These are phyloP conservation scores for Somion occarium DNA, from an alignment of 1,284 basidiomycete species.

Conservation along the genomic window DNA sequence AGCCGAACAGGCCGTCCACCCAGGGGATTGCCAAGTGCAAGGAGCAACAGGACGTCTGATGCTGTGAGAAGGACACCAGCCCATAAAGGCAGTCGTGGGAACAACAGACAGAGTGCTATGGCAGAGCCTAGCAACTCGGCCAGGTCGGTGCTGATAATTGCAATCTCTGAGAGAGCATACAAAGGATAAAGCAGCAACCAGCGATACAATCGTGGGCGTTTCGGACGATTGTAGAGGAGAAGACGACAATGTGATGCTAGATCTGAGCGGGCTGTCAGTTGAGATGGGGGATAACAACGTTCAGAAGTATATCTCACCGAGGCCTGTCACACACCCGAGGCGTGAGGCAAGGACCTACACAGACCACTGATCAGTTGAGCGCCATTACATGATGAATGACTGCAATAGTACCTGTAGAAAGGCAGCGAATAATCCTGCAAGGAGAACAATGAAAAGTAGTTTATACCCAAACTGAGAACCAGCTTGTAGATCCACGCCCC, in stretches of 20 bases:
- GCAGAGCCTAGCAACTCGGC: slow-evolving; percentile 78
- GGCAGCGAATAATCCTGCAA: slow-evolving; percentile 82
- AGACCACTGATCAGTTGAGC: not conserved
- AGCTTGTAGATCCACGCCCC: slow-evolving; percentile 73
- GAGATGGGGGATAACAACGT: slow-evolving; percentile 1
- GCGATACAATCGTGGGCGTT: slow-evolving; percentile 55
- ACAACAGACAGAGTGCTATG: slow-evolving; percentile 77
- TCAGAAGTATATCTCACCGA: slow-evolving; percentile 35
- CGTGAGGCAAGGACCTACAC: slow-evolving; percentile 53
- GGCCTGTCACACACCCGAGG: slow-evolving; percentile 66
- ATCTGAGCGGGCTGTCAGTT: slow-evolving; percentile 34
- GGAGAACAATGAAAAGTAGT: slow-evolving; percentile 80
- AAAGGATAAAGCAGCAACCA: slow-evolving; percentile 69
- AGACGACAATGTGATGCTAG: slow-evolving; percentile 73
- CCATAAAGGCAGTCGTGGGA: slow-evolving; percentile 77
- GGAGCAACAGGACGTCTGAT: slow-evolving; percentile 77
- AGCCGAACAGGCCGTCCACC: slow-evolving; percentile 53
- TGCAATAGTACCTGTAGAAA: slow-evolving; percentile 61
- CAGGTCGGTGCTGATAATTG: slow-evolving; percentile 77
- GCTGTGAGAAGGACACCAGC: slow-evolving; percentile 83
- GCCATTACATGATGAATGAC: slow-evolving; percentile 4
- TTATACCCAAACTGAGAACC: slow-evolving; percentile 80
- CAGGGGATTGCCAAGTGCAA: slow-evolving; percentile 58
- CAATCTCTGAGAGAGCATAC: slow-evolving; percentile 71
- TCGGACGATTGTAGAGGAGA: slow-evolving; percentile 62